Conservation (phyloP, 164 flowering plant species). For the Annona cherimola region DNA sequence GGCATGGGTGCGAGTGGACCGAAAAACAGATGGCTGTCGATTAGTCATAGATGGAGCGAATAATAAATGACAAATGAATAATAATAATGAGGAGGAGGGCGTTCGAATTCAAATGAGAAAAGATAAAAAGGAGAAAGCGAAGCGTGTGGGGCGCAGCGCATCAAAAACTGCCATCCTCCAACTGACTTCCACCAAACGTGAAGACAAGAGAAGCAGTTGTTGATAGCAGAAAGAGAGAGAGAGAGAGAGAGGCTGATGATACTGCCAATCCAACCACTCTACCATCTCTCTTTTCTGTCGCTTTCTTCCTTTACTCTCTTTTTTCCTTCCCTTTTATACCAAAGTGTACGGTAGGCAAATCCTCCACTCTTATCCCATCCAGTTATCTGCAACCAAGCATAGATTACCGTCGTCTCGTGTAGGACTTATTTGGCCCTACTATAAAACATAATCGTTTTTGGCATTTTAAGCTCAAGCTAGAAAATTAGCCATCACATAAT, state of each 20-base stretch:
- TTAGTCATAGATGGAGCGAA: no score
- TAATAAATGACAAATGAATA: no score
- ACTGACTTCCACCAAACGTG: slow-evolving; percentile 16
- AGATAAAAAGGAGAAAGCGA: neutral
- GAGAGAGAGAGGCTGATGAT: slow-evolving; percentile 4
- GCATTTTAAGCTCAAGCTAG: no score
- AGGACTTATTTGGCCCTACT: no score
- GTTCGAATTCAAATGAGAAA: neutral
- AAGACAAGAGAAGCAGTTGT: slow-evolving; percentile 19
- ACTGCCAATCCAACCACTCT: slow-evolving; percentile 12
- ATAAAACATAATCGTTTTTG: no score
- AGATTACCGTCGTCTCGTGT: no score
- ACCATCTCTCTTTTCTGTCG: slow-evolving; percentile 6
- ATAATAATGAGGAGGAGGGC: neutral
- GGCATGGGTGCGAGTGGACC: no score
- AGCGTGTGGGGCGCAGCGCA: neutral
- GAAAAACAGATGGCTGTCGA: no score
- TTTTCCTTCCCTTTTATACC: no score
- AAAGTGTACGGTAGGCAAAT: neutral
- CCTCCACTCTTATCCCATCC: neutral
- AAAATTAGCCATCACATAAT: no score
- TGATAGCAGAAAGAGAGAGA: neutral
- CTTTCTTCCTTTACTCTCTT: neutral
- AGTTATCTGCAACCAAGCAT: neutral
- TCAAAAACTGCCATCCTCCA: slow-evolving; percentile 14